Evolutionary conservation across 75 land plant genomes (phyloP).

Genomic region (Pinus albicaulis): DNA sequence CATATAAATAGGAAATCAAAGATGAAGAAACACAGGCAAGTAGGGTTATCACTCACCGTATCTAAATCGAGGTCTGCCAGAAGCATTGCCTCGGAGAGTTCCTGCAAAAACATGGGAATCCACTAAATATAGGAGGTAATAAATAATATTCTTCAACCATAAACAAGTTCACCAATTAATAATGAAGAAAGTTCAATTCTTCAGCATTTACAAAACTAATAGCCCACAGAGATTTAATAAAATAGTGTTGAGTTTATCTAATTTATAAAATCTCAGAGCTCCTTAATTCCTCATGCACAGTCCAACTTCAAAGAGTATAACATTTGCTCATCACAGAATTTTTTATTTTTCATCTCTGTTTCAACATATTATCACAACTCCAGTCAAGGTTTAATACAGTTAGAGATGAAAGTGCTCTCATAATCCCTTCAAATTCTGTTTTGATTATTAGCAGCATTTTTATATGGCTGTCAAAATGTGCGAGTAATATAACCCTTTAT

Average conservation of each 20-base stretch:
- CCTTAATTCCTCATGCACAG: neutral
- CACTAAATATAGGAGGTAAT: neutral
- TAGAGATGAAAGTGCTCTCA: too few species aligned
- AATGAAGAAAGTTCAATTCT: neutral
- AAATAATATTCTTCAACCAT: neutral
- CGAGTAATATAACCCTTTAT: neutral
- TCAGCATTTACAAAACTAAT: neutral
- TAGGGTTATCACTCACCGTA: slow-evolving; percentile 41
- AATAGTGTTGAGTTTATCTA: neutral
- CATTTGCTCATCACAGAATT: neutral
- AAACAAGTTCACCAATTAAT: neutral
- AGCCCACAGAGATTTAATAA: neutral
- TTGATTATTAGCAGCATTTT: neutral
- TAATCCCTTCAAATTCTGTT: neutral
- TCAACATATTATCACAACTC: neutral
- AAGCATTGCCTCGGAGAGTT: slow-evolving; percentile 89
- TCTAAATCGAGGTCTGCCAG: slow-evolving; percentile 82
- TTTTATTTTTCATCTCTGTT: neutral
- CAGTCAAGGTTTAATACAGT: too few species aligned
- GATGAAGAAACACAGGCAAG: neutral
- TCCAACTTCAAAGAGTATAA: neutral
- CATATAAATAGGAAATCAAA: neutral
- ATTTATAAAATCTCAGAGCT: neutral
- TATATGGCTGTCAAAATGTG: neutral
- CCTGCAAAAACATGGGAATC: slow-evolving; percentile 45